Evolutionary conservation across 192 early-diverging fungal genomes (phyloP), one percentile per base, ranked within the genome.

Genomic region (Coemansia sp.): DNA sequence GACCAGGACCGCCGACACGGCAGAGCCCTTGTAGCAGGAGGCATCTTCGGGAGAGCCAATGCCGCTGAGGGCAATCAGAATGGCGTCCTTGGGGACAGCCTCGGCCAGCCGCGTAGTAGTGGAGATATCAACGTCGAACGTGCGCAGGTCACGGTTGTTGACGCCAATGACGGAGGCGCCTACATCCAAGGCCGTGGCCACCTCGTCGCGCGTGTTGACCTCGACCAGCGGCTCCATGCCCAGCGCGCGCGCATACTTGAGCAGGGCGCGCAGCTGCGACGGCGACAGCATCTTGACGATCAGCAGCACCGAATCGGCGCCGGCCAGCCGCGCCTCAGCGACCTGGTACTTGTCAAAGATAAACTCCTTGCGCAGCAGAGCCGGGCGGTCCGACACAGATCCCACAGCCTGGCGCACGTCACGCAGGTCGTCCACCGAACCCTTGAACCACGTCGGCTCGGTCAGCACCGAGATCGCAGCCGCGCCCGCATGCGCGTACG

Each of bases 181-280:
- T 5, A 86, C 60, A 27, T 76, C 78, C 19, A 95, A 55, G 0
- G 97, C 97, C 34, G 81, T 77, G 20, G 73, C 56, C 94, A 98
- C 95, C 71, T 99, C 95, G 25, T 80, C 82, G 16, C 58, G 75
- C 53, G 84, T 88, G 54, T 96, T 95, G 25, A 99, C 97, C 64
- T 99, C 97, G 3, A 98, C 95, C 50, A 99, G 75, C n/a, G 97
- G 95, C 66, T 99, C 97, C 85, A 99, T 99, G 5, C 87, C 87
- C 14, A 97, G 75, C 5, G 46, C 32, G 7, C 89, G 78, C 5
- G 91, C 76, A 60, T 86, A 94, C 4, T 54, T 67, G 48, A 96
- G 78, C 9, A 96, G 76, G 0, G 80, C 56, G 36, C 48, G 40
- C 22, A 98, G 69, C 42, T 82, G 79, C 22, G 80, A 70, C 28